Evolutionary conservation across 306 rosid species (phyloP), one percentile per base, ranked within the genome.

Genomic region (Datisca glomerata): DNA sequence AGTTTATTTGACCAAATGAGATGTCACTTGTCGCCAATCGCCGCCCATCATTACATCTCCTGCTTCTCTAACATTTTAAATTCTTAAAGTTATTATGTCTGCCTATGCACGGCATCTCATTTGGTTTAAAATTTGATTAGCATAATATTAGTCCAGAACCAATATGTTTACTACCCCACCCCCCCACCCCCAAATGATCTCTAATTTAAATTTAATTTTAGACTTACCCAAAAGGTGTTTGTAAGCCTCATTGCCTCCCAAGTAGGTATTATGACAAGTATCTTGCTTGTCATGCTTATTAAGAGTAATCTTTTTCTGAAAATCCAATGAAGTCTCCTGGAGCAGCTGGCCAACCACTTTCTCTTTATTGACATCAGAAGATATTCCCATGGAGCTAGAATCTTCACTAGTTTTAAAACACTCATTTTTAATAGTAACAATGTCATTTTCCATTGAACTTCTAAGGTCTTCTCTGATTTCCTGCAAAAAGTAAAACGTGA

Each of bases 401-500:
- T 69, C 76, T 60, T 60, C 80, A 37, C 39, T 47, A 51, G 57
- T 66, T 60, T 66, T 71, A 34, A 87, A 69, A 56, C 81, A 71
- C 74, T 87, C 94, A 56, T 76, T 87, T 50, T 80, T 83, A 44
- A 87, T 76, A 21, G 80, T 57, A 51, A 68, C 69, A 50, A 65
- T 64, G 52, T 83, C 93, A 67, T 75, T 87, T 60, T 89, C 89
- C 96, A 87, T 82, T 45, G 93, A 76, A 70, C 51, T 49, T 44
- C 96, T 68, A 46, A 87, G 78, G 40, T 79, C 93, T 76, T 87
- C 94, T 58, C 94, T 74, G 36, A 57, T 80, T 54, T 79, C 96
- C 94, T 87, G 64, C 35, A 43, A 42, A 17, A 44, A 21, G 2
- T 24, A 18, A 58, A 24, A 37, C n/a, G 35, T 34, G 33, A 38